Base-by-base conservation (phyloP, 2,329 filamentous ascomycete genomes). In the Sarocladiaceae sp. region DNA sequence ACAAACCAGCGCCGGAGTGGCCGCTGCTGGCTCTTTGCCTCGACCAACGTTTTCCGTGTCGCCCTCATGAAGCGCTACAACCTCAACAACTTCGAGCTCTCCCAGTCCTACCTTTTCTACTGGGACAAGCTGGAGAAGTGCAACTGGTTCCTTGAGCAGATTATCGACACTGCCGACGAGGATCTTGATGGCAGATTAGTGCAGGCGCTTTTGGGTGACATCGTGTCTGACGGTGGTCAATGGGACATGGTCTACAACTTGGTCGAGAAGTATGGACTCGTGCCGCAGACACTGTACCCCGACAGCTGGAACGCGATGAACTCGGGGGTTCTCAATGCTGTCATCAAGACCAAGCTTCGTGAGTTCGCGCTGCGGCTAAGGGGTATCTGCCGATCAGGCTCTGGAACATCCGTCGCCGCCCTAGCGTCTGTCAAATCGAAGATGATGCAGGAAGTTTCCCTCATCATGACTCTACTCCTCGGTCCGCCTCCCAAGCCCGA, bases 101-200 rank as follows among this genome's bases (percentile, higher is more conserved):
- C 83, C 23, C 89, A 95, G 64, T 74, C 83, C 1, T 94, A 94
- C 57, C 74, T 95, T 3, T 95, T 91, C 68, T 95, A 88, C 73
- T 94, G 85, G 83, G 89, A 95, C 63, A 95, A 95, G 68, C 78
- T 95, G 16, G 89, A 95, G 64, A 95, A 95, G 64, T 75, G 84
- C 7, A 95, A 95, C 63, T 95, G 78, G 70, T 95, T 94, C 67
- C 74, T 95, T 15, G 88, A 94, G 64, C 84, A 86, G 56, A 78
- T 91, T 48, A 76, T 95, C 45, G 80, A 87, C 50, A 94, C 88
- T 0, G 74, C 78, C 0, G 68, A 70, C 43, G 74, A 88, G 54
- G 79, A 83, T 26, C 72, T 94, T 2, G 85, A 90, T 51, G 75
- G 81, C 18, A 70, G 89, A 9, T 65, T 94, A 3, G 73, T 95